Conservation (phyloP, 2,329 filamentous ascomycete species). For the Clonostachys solani region DNA sequence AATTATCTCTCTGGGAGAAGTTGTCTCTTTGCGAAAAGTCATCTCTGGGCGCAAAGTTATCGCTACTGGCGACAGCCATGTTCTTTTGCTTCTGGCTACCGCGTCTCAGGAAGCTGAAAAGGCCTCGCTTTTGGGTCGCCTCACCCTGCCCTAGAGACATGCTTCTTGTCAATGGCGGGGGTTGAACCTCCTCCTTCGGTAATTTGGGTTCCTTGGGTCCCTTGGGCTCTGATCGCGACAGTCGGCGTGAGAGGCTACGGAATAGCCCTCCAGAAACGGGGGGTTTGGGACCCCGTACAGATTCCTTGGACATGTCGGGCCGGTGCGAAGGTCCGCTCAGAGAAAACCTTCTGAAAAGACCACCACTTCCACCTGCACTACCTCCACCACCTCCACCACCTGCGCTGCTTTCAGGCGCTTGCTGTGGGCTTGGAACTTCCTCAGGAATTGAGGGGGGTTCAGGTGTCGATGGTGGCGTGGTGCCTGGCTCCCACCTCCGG, state of each 20-base stretch:
- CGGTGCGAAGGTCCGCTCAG: conserved; percentile 28
- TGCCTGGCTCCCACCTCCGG: conserved; percentile 73
- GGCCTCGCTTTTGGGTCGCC: conserved; percentile 29
- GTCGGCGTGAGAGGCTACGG: conserved; percentile 25
- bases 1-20: no score
- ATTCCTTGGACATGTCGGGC: conserved; percentile 29
- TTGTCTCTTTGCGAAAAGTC: conserved; percentile 14
- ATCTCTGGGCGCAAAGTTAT: conserved; percentile 41
- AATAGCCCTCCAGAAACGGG: conserved; percentile 41
- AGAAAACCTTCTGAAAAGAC: conserved; percentile 39
- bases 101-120: conserved; percentile 37
- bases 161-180: conserved; percentile 46
- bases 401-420: conserved; percentile 9
- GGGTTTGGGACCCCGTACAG: conserved; percentile 38
- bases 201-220: conserved; percentile 13
- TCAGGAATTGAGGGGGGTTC: conserved; percentile 44
- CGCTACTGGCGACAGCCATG: conserved; percentile 52
- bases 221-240: conserved; percentile 3
- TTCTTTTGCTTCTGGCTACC: conserved; percentile 32
- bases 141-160: conserved; percentile 46
- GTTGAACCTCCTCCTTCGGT: conserved; percentile 9
- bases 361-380: not conserved
- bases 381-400: conserved; percentile 17
- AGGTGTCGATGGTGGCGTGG: conserved; percentile 69
- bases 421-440: conserved; percentile 30